A percentile compares a stretch with the other conserved stretches of the same genome.
These are phyloP conservation scores for Pythium dissotocum DNA, from an alignment of 352 stramenopile species.

Conservation along the genomic window DNA sequence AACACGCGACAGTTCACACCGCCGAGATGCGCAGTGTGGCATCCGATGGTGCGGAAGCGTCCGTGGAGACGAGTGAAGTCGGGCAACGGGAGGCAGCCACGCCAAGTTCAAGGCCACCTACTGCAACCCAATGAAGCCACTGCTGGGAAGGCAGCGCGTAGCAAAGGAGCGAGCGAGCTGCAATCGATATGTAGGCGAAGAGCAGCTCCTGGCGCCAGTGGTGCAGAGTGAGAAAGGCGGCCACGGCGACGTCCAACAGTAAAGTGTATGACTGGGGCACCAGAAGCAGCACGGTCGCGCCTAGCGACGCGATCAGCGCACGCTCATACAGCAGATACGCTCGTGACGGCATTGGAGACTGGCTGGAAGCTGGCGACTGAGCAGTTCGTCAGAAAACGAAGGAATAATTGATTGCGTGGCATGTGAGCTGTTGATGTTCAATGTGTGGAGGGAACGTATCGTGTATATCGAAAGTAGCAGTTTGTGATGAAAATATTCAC, in stretches of 20 bases:
- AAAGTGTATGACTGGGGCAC: too few relatives aligned
- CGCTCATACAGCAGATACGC: conserved; percentile 7
- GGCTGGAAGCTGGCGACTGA: neutral
- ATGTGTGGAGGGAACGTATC: neutral
- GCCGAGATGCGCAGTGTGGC: conserved; percentile 34
- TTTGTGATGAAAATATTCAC: neutral
- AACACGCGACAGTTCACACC: conserved; percentile 64
- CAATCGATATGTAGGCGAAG: conserved; percentile 9
- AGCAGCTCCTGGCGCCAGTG: conserved; percentile 20
- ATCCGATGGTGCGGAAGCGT: conserved; percentile 44
- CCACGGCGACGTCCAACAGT: neutral
- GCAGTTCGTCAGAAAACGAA: neutral
- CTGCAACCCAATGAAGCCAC: neutral
- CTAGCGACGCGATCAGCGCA: conserved; percentile 3
- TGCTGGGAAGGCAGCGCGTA: neutral
- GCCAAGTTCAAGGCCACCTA: neutral
- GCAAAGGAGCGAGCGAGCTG: neutral
- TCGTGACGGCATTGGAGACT: conserved; percentile 1
- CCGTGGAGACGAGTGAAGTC: conserved; percentile 46
- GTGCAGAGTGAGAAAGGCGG: conserved; percentile 11
- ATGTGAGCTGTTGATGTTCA: neutral
- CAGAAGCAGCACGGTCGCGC: neutral
- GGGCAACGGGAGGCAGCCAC: conserved; percentile 48
- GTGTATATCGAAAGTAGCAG: neutral
- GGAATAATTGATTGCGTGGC: neutral